Evolutionary conservation across 768 basidiomycete genomes (phyloP).

Genomic region (Hygrocybe coccinea): DNA sequence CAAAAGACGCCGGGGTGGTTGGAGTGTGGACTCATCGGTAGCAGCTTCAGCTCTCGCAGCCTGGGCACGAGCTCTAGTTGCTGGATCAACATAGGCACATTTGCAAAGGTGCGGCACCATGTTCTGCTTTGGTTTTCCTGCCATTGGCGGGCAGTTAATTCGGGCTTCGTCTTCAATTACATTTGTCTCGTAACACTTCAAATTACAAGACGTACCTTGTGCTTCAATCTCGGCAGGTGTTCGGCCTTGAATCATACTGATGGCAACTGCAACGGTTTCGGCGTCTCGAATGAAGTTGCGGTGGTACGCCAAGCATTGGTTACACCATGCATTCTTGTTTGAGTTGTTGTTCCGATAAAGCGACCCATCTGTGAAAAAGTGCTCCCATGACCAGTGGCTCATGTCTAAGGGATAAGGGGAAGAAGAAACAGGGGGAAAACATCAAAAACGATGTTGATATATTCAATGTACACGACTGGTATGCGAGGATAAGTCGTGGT

Average conservation of each 20-base stretch:
- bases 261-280: background rate
- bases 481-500: background rate
- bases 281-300: background rate
- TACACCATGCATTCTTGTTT: background rate
- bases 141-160: constrained; percentile 5
- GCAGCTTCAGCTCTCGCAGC: constrained; percentile 2
- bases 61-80: background rate
- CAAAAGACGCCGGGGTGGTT: too few relatives aligned
- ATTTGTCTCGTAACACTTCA: background rate
- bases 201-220: constrained; percentile 3
- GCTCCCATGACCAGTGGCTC: background rate
- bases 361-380: background rate
- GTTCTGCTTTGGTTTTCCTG: constrained; percentile 12
- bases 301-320: background rate
- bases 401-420: too few relatives aligned
- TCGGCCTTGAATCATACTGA: background rate
- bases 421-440: background rate
- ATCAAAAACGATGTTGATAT: background rate
- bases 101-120: constrained; percentile 12
- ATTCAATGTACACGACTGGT: too few relatives aligned
- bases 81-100: constrained; percentile 9
- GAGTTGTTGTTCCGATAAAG: too few relatives aligned
- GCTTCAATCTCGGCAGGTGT: constrained; percentile 2
- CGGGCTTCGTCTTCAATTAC: background rate
- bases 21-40: background rate